Base-by-base conservation (phyloP, 140 eudicot genomes). In the Flaveria floridana region DNA sequence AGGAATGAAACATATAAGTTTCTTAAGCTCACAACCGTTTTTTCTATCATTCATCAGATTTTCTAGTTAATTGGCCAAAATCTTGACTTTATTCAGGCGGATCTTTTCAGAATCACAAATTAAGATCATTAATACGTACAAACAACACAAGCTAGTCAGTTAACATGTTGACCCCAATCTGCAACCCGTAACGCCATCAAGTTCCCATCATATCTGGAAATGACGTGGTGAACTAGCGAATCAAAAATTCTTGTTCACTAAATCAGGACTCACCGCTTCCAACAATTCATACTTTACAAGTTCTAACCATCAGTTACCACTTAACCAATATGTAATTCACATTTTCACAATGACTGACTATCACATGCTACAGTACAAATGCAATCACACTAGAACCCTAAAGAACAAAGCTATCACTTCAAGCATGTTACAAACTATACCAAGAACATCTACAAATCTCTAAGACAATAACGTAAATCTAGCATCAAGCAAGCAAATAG, bases 291-390 rank as follows among this genome's bases (percentile, higher is more conserved):
- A 39, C 62, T 51, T 39, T 19, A 65, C 44, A 2, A 52, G 12
- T 21, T 23, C 4, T 39, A 78, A 70, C 47, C 68, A 70, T 63
- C 67, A 53, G 56, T 76, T 70, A 62, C 44, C 46, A 59, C 72
- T 77, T 47, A 69, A 23, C 63, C 51, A 58, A 65, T 75, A 25
- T 65, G 51, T 16, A 75, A 26, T 50, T 19, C n/a, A 65, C 16
- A 65, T 50, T 76, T 50, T 19, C n/a, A 51, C 25, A 65, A 75
- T 67, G 21, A 53, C 15, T 55, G 13, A 57, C 9, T 13, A 50
- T 47, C 50, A 74, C 61, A 61, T 25, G 12, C 16, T 62, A 74
- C 69, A 25, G 66, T 56, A 77, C 19, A 65, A 64, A 65, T 39
- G 44, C 77, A 73, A 39, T 23, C 47, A n/a, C 51, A 9, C 34